Evolutionary conservation across 768 basidiomycete genomes (phyloP), one percentile per base, ranked within the genome.

Genomic region (Trametes cinnabarina): DNA sequence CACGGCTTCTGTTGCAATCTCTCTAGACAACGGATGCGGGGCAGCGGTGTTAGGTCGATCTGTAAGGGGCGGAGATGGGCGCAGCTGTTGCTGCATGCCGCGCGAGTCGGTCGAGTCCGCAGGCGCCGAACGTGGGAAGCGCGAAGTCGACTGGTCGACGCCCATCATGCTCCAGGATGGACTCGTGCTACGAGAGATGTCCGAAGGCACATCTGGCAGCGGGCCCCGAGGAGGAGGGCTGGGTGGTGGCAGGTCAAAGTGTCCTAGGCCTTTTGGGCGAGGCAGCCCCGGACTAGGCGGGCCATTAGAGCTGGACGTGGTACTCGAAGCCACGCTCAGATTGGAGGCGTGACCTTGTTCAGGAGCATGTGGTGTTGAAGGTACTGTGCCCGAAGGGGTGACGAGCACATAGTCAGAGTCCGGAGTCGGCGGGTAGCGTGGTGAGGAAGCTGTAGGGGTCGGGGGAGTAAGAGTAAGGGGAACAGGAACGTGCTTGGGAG

Each of bases 201-300:
- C 58, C 25, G 58, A 51, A 11, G 66, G 66, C 3, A 63, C 61
- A 14, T 64, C 63, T 12, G 66, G 66, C 15, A 68, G 47, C 15
- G 66, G 66, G 1, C 66, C 65, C 22, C 58, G 55, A 4, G 66
- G 66, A n/a, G 66, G 66, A 10, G 66, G 66, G 25, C 63, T 66
- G 15, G 65, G 66, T 6, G 66, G 66, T 28, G 66, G 66, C 11
- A 68, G 57, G 32, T 64, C 63, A 44, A 66, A 68, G 41, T 65
- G 63, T 3, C 60, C 67, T n/a, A 68, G 56, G 26, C 61, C 58
- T 25, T 65, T 60, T 9, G 67, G 62, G 12, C 66, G 62, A n/a
- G 44, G 44, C 17, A 34, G 46, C 40, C 46, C 40, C 44, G 49
- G 62, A 40, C 42, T 64, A 50, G 40, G 63, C 41, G 57, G 55